Conservation (phyloP, 2,329 filamentous ascomycete genomes). For the Nannizziopsis arthrosporioides region DNA sequence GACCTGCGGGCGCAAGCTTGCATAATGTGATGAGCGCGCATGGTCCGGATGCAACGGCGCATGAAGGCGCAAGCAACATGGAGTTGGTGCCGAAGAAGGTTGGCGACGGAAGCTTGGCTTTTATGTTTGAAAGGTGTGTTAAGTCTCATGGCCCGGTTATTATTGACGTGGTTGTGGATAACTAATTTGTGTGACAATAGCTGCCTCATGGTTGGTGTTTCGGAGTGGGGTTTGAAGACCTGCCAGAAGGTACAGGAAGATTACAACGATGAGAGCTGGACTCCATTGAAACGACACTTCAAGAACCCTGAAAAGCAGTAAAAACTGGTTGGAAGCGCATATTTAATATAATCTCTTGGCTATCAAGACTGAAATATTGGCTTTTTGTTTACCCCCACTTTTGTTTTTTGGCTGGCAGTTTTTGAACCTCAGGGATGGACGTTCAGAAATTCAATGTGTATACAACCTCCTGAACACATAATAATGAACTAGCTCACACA, state of each 20-base stretch:
- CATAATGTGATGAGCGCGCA: conserved; percentile 65
- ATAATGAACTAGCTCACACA: too few relatives aligned
- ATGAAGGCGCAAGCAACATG: conserved; percentile 43
- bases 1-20: conserved; percentile 49
- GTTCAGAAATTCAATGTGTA: too few relatives aligned
- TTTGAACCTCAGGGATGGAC: too few relatives aligned
- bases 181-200: conserved; percentile 23
- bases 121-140: conserved; percentile 50
- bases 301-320: conserved; percentile 38
- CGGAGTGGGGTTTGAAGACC: conserved; percentile 59
- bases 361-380: not conserved
- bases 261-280: conserved; percentile 77
- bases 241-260: conserved; percentile 59
- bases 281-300: conserved; percentile 52
- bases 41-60: conserved; percentile 46
- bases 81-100: conserved; percentile 46
- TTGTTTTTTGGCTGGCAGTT: too few relatives aligned
- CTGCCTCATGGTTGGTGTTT: conserved; percentile 58
- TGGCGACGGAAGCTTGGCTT: conserved; percentile 50
- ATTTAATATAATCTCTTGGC: not conserved
- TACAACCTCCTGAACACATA: too few relatives aligned
- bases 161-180: not conserved
- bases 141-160: not conserved
- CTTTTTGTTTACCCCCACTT: not conserved
- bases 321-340: not conserved